Evolutionary conservation across 2,329 filamentous ascomycete species (phyloP), one percentile per base, ranked within the genome.

Genomic region (Ophiostoma sp.): DNA sequence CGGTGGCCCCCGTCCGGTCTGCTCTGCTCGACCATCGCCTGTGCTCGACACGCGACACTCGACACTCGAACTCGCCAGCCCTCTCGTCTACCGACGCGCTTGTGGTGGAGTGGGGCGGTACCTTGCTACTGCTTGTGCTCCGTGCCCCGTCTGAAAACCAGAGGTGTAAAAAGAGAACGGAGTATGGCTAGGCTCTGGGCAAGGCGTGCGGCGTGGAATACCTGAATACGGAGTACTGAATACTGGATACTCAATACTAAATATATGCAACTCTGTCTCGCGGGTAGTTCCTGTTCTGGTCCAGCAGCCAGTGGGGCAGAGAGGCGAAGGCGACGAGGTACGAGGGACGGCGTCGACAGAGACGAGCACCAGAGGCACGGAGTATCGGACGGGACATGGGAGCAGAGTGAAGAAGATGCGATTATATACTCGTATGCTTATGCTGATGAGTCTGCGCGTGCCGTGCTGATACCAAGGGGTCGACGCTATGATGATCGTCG

Each of bases 91-190:
- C 27, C 27, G 27, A 58, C 55, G 55, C 55, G 55, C 55, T 44
- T 44, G 49, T 62, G 58, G 58, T 62, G 60, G 60, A 63, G 60
- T 63, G 60, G 60, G 60, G 60, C 60, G 60, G 60, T 63, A 63
- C 60, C 40, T 63, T 42, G 60, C 60, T 63, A 5, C 40, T 63
- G 14, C 11, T 18, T 42, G 40, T 41, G 14, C 38, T 38, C 58
- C 12, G 60, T 63, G 60, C 40, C 36, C 58, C 38, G 60, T 42
- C 40, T n/a, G 7, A 63, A 42, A 60, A 38, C 55, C 5, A 63
- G 40, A 63, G 52, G 60, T 63, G 60, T 14, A 63, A 63, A 63
- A 63, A 63, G 58, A 27, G 5, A 1, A 55, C 8, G 18, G n/a
- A 45, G 14, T 11, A 45, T 27, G 1, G 1, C 27, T 27, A 27